phyloP scores from a whole-genome alignment of 2,329 filamentous ascomycete species.

The Fusarium pseudocircinatum region DNA sequence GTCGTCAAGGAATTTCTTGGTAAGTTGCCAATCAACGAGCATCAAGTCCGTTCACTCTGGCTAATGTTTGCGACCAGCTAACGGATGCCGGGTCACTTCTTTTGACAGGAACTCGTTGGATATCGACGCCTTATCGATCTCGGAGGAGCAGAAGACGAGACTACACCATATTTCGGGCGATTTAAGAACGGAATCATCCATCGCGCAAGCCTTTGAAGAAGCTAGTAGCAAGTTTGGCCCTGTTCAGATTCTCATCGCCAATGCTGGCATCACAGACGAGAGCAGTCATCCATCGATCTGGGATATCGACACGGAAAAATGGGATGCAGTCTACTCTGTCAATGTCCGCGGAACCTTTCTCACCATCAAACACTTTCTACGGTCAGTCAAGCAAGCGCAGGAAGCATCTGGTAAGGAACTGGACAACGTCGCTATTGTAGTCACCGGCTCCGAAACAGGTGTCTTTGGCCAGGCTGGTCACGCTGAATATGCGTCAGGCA shows the following conservation, averaged over 20 bases:
- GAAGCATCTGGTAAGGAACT: fast-evolving
- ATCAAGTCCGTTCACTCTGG: fast-evolving
- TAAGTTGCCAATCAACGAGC: neutral
- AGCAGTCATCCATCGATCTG: neutral
- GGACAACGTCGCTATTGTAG: neutral
- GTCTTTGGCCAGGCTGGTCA: neutral
- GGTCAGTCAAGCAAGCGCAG: fast-evolving
- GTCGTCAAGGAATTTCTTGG: neutral
- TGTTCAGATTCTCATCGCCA: neutral
- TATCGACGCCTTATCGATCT: neutral
- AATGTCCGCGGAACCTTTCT: neutral
- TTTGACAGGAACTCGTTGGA: neutral
- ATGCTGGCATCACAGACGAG: neutral
- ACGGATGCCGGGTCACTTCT: neutral
- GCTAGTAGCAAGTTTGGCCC: neutral
- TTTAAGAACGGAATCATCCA: neutral
- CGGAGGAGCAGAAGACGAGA: neutral
- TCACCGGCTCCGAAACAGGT: neutral
- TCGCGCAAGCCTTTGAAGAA: neutral
- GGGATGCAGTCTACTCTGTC: neutral
- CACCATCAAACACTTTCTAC: neutral
- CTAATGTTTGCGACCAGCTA: neutral
- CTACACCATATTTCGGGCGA: neutral
- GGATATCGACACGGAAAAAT: neutral
- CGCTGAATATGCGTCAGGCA: neutral